Conservation (phyloP, 352 stramenopile species). For the Phytophthora europaea region DNA sequence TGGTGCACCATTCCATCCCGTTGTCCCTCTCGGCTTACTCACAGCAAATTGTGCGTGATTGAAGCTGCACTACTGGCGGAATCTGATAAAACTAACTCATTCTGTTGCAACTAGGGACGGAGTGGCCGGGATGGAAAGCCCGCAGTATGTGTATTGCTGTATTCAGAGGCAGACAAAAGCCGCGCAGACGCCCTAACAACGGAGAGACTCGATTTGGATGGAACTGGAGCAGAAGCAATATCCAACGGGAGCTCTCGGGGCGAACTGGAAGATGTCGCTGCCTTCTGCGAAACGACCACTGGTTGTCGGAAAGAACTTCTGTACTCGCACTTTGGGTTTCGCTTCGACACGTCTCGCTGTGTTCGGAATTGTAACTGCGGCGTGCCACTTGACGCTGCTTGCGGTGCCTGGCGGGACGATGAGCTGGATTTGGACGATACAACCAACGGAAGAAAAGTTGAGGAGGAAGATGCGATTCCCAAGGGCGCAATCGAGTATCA, state of each 20-base stretch:
- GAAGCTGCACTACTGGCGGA: not conserved
- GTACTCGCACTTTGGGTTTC: conserved; percentile 64
- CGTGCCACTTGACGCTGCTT: conserved; percentile 24
- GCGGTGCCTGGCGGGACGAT: conserved; percentile 18
- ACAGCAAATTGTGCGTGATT: conserved; percentile 76
- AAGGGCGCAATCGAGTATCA: conserved; percentile 64
- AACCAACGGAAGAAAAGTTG: not conserved
- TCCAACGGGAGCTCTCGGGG: conserved; percentile 53
- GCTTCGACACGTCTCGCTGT: conserved; percentile 50
- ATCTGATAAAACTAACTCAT: not conserved
- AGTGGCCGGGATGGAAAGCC: conserved; percentile 70
- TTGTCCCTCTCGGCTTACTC: conserved; percentile 75
- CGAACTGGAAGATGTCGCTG: conserved; percentile 58
- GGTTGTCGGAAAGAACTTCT: conserved; percentile 71
- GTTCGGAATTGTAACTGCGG: conserved; percentile 74
- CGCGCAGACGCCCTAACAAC: conserved; percentile 58
- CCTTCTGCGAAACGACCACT: conserved; percentile 61
- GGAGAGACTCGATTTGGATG: conserved; percentile 45
- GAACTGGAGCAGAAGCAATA: conserved; percentile 16
- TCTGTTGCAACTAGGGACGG: conserved; percentile 52
- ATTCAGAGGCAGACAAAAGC: conserved; percentile 64
- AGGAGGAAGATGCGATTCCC: conserved; percentile 21
- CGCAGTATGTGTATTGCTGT: conserved; percentile 68
- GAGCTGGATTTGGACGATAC: conserved; percentile 6
- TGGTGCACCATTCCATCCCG: conserved; percentile 79